Conservation (phyloP, 1,284 basidiomycete species). For the Apiotrichum sp. region DNA sequence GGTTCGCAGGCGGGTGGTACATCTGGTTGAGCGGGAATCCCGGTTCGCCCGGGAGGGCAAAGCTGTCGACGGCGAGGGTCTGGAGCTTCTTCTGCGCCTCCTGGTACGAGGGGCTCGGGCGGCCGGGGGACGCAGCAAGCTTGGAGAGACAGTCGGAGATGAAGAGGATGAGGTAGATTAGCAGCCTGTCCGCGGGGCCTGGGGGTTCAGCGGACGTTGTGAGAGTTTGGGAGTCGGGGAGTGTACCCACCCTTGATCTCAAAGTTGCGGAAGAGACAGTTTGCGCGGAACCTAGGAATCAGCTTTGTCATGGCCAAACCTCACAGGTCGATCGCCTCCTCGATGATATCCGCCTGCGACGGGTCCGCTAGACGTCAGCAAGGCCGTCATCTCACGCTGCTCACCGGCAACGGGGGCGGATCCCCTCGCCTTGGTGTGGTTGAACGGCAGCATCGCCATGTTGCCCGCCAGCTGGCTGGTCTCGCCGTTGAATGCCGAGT, state of each 20-base stretch:
- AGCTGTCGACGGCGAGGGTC: conserved; percentile 86
- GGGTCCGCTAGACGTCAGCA: conserved; percentile 56
- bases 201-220: not conserved
- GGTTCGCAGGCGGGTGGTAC: conserved; percentile 71
- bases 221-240: not conserved
- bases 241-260: conserved; percentile 78
- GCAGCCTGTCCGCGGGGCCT: conserved; percentile 83
- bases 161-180: conserved; percentile 97
- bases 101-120: conserved; percentile 58
- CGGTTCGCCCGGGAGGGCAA: conserved; percentile 91
- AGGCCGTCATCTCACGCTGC: conserved; percentile 45
- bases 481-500: conserved; percentile 88
- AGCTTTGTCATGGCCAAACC: not conserved
- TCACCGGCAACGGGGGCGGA: conserved; percentile 68
- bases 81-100: conserved; percentile 85
- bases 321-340: conserved; percentile 84
- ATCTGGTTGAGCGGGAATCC: conserved; percentile 90
- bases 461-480: conserved; percentile 82
- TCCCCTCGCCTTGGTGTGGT: conserved; percentile 74
- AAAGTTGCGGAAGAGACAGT: conserved; percentile 98
- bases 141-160: conserved; percentile 95
- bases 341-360: conserved; percentile 78
- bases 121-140: conserved; percentile 55
- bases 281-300: conserved; percentile 70
- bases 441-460: conserved; percentile 83